These are phyloP conservation scores for Quillaja saponaria DNA, from an alignment of 306 rosid genomes.

Conservation along the genomic window DNA sequence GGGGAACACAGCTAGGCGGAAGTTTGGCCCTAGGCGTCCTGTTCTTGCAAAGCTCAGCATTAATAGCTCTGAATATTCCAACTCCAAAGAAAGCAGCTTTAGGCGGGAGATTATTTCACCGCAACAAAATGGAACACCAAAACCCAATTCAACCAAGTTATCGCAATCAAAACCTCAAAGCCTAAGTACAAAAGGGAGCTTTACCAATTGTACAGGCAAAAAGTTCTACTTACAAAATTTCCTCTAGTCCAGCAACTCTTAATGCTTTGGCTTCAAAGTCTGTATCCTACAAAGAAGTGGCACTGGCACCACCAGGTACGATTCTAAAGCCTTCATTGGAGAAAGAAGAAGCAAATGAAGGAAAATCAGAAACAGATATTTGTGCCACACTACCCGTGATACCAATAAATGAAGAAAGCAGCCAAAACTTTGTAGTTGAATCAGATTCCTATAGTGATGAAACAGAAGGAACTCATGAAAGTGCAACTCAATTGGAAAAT, in stretches of 20 bases:
- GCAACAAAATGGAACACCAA: slow-evolving; percentile 43
- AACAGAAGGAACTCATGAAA: slow-evolving; percentile 35
- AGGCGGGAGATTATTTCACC: slow-evolving; percentile 49
- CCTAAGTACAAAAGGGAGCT: slow-evolving; percentile 40
- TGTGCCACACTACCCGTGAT: slow-evolving; percentile 29
- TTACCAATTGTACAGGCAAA: slow-evolving; percentile 40
- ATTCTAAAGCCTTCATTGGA: slow-evolving; percentile 62
- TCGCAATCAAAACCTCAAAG: slow-evolving; percentile 50
- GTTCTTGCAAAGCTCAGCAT: slow-evolving; percentile 55
- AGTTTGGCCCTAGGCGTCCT: slow-evolving; percentile 54
- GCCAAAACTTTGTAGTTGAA: slow-evolving; percentile 37
- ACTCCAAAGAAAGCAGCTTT: slow-evolving; percentile 44
- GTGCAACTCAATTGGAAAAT: slow-evolving; percentile 40
- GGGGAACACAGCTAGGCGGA: slow-evolving; percentile 53
- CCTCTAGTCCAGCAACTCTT: slow-evolving; percentile 47
- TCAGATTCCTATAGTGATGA: slow-evolving; percentile 38
- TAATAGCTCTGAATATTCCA: slow-evolving; percentile 41
- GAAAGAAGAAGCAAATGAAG: slow-evolving; percentile 45
- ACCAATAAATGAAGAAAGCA: slow-evolving; percentile 42
- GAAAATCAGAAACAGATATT: slow-evolving; percentile 46
- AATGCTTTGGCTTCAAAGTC: slow-evolving; percentile 74
- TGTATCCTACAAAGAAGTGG: slow-evolving; percentile 94
- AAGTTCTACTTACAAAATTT: slow-evolving; percentile 44
- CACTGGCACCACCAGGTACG: slow-evolving; percentile 91
- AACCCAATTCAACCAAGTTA: slow-evolving; percentile 31